Conservation (phyloP, 352 stramenopile species). For the Aphanomyces stellatus region DNA sequence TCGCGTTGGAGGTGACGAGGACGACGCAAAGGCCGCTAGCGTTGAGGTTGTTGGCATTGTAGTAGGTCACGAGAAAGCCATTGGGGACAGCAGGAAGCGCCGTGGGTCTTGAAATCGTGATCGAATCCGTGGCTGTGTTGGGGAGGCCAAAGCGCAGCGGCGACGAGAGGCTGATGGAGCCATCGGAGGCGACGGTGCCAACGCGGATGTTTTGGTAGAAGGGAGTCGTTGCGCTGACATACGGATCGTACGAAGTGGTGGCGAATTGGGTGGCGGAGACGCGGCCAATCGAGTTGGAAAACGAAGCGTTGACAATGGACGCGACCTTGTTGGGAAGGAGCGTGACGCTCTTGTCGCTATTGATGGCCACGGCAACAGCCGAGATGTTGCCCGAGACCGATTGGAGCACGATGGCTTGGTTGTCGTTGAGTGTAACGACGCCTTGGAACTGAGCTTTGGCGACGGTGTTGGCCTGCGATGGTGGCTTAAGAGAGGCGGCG, state of each 20-base stretch:
- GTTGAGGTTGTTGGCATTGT: slow-evolving; percentile 34
- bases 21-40: slow-evolving; percentile 53
- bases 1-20: slow-evolving; percentile 27
- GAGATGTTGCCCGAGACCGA: slow-evolving; percentile 35
- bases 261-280: slow-evolving; percentile 58
- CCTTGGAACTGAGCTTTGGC: slow-evolving; percentile 44
- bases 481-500: slow-evolving; percentile 36
- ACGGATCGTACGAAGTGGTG: slow-evolving; percentile 60
- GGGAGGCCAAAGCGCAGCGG: slow-evolving; percentile 38
- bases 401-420: slow-evolving; percentile 38
- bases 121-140: slow-evolving; percentile 33
- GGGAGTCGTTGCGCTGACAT: slow-evolving; percentile 23
- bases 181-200: slow-evolving; percentile 36
- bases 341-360: slow-evolving; percentile 33
- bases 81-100: slow-evolving; percentile 50
- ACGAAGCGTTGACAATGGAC: not conserved
- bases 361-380: slow-evolving; percentile 37
- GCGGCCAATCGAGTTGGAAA: slow-evolving; percentile 55
- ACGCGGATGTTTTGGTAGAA: slow-evolving; percentile 60
- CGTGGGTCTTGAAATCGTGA: slow-evolving; percentile 48
- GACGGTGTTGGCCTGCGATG: slow-evolving; percentile 38
- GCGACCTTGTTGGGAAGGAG: slow-evolving; percentile 45
- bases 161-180: slow-evolving; percentile 45
- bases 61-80: slow-evolving; percentile 60
- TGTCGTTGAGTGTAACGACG: slow-evolving; percentile 54